Percentiles rank a stretch among this genome's conserved stretches.
These are phyloP conservation scores for Dryas drummondii DNA, from an alignment of 306 rosid genomes.

Conservation along the genomic window DNA sequence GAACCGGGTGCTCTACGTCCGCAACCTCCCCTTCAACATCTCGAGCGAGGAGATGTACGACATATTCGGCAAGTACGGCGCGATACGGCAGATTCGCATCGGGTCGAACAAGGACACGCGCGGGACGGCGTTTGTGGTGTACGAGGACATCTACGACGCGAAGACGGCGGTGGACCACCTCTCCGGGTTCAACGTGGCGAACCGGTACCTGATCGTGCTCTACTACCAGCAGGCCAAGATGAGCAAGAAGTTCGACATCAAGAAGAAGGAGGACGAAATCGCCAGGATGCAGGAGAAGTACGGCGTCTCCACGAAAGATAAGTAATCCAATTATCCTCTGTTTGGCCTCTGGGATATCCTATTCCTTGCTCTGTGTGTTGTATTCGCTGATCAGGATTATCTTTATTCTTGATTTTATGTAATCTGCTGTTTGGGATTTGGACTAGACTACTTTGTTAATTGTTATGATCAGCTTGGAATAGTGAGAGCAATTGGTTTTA, in stretches of 20 bases:
- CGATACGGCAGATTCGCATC: constrained; percentile 90
- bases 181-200: constrained; percentile 92
- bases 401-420: background rate
- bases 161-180: constrained; percentile 96
- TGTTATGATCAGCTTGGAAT: background rate
- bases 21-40: constrained; percentile 92
- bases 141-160: constrained; percentile 99
- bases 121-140: constrained; percentile 93
- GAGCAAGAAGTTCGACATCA: constrained; percentile 88
- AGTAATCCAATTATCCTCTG: constrained; percentile 31
- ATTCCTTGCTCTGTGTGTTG: background rate
- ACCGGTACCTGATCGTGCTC: constrained; percentile 83
- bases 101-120: constrained; percentile 94
- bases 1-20: constrained; percentile 79
- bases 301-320: constrained; percentile 89
- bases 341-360: background rate
- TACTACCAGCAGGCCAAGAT: constrained; percentile 97
- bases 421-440: background rate
- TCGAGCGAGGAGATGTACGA: constrained; percentile 99
- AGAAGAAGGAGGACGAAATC: constrained; percentile 89
- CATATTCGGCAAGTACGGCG: constrained; percentile 95
- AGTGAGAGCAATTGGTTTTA: background rate
- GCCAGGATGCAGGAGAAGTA: constrained; percentile 87
- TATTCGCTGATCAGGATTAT: background rate
- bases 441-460: background rate